Base-by-base conservation (phyloP, 352 stramenopile species). In the Globisporangium spinosum region DNA sequence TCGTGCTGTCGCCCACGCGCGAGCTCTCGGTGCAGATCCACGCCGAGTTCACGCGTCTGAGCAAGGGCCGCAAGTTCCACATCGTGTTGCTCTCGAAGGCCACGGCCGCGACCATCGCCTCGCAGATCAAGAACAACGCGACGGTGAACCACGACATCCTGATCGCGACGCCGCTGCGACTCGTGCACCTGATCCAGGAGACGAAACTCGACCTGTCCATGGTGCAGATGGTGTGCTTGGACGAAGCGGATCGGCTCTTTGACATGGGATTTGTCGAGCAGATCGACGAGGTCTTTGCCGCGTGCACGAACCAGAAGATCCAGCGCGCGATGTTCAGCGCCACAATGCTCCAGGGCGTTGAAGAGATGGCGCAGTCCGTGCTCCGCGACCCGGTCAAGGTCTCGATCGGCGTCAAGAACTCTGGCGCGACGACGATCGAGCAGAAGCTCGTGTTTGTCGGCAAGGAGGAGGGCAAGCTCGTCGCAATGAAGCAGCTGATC, bases 221-320 rank as follows among this genome's bases (percentile, higher is more conserved):
- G 40, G 90, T 98, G 67, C 82, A 98, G 67, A 89, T 98, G 59
- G 82, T 99, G 12, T 97, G 98, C 51, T 76, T 99, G 17, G 98
- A 99, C 78, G 98, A 99, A 83, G 97, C 96, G 13, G 98, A 99
- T 79, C 94, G 97, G 69, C 79, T 99, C 8, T 96, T 99, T 47
- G 98, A 99, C 64, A 86, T 97, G 78, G 92, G 89, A 40, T 98
- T 99, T 71, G 77, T 99, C 23, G 83, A 94, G 65, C 98, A 99
- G 78, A 97, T 99, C 61, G 98, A 99, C 77, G 91, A 97, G 54
- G 94, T 99, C 68, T 90, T 99, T 35, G 86, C 88, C 34, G 83
- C 93, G 9, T 96, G 98, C 62, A 93, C 93, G 32, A 69, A 93
- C 59, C 80, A 83, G 38, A 87, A 88, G 25, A 72, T 97, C 27